Percentiles rank a stretch among this genome's conserved stretches.
phyloP scores from a whole-genome alignment of 345 rosid species.

The Lumnitzera littorea region DNA sequence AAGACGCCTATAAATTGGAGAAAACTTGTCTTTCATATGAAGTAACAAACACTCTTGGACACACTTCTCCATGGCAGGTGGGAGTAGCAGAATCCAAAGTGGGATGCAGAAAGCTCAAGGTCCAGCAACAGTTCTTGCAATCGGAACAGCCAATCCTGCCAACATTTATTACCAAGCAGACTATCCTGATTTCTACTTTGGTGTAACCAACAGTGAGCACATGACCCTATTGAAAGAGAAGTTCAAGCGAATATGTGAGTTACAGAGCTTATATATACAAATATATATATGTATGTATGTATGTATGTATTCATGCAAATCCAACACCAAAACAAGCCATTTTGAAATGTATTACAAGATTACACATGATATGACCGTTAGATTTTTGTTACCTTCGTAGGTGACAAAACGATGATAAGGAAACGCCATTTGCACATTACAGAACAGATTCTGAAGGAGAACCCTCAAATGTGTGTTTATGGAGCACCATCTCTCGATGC shows the following conservation, averaged over 20 bases:
- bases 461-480: constrained; percentile 5
- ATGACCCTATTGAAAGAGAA: constrained; percentile 13
- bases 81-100: too few relatives aligned
- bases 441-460: background rate
- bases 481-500: constrained; percentile 5
- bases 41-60: too few relatives aligned
- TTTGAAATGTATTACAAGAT: too few relatives aligned
- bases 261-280: background rate
- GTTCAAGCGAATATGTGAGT: constrained; percentile 23
- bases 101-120: constrained; percentile 1
- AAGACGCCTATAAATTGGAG: too few relatives aligned
- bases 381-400: background rate
- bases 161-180: constrained; percentile 7
- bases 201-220: constrained; percentile 10
- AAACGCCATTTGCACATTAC: constrained; percentile 8
- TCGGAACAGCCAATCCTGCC: constrained; percentile 15
- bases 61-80: too few relatives aligned
- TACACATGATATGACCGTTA: too few relatives aligned
- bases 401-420: constrained; percentile 13
- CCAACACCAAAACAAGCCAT: too few relatives aligned
- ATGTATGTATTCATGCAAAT: background rate
- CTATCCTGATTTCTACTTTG: constrained; percentile 11
- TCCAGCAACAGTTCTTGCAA: constrained; percentile 15
- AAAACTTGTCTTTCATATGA: too few relatives aligned
- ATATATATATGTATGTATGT: too few relatives aligned